phyloP scores from a whole-genome alignment of 352 stramenopile genomes.

The Globisporangium nunn region DNA sequence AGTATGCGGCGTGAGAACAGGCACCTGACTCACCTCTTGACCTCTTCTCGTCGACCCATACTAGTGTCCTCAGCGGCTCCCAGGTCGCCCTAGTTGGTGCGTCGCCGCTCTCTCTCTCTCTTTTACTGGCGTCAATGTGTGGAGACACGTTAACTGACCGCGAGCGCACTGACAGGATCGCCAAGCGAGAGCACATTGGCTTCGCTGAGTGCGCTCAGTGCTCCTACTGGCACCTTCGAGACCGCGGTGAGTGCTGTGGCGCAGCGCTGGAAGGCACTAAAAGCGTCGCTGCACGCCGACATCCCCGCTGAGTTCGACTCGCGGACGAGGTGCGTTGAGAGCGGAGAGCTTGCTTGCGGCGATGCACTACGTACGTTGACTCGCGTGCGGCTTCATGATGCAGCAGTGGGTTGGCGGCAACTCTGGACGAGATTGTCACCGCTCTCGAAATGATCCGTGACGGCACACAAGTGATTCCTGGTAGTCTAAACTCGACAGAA shows the following conservation, averaged over 20 bases:
- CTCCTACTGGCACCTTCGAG: constrained; percentile 18
- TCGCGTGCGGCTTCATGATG: too few relatives aligned
- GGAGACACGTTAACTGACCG: background rate
- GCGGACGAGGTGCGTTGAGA: constrained; percentile 11
- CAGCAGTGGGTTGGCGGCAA: constrained; percentile 1
- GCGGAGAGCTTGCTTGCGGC: too few relatives aligned
- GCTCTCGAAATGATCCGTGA: constrained; percentile 10
- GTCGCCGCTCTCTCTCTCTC: constrained; percentile 1
- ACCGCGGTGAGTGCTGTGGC: constrained; percentile 21
- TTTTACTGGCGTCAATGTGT: background rate
- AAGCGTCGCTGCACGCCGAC: constrained; percentile 31
- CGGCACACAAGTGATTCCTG: background rate
- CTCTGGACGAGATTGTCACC: constrained; percentile 7
- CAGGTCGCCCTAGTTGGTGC: background rate
- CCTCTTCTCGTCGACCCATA: background rate
- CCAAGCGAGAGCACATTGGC: constrained; percentile 22
- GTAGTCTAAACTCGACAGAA: background rate
- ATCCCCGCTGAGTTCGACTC: constrained; percentile 36
- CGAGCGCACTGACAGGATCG: constrained; percentile 15
- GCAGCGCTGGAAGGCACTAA: constrained; percentile 32
- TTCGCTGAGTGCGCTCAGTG: constrained; percentile 26
- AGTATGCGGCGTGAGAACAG: background rate
- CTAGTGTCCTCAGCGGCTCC: background rate
- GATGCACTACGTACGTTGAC: too few relatives aligned
- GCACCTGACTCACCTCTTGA: background rate